A percentile compares a stretch with the other conserved stretches of the same genome.
Evolutionary conservation across 139 green algal species (phyloP).

Genomic region (Coelastrella sp.): DNA sequence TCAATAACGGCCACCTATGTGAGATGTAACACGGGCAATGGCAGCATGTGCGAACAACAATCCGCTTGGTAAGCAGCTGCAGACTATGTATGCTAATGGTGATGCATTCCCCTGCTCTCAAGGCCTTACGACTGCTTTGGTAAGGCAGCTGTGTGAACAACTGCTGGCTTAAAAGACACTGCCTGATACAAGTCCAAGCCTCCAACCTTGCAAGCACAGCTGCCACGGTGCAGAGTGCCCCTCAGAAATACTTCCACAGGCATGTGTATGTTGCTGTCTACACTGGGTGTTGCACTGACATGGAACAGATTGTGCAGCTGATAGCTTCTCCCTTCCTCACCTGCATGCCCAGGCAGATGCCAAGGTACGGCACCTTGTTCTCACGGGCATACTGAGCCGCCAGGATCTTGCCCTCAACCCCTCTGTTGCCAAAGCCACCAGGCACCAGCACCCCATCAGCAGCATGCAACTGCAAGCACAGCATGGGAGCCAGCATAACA

Average conservation of each 20-base stretch:
- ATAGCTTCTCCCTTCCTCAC: conserved; percentile 26
- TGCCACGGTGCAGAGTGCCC: too few relatives aligned
- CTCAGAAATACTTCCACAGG: too few relatives aligned
- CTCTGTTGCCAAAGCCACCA: conserved; percentile 94
- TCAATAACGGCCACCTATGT: conserved; percentile 96
- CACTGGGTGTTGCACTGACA: too few relatives aligned
- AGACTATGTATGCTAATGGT: too few relatives aligned
- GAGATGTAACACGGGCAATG: not conserved
- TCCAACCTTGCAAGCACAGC: too few relatives aligned
- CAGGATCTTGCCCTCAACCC: conserved; percentile 96
- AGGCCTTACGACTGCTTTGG: too few relatives aligned
- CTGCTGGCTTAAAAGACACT: too few relatives aligned
- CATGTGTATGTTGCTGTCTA: too few relatives aligned
- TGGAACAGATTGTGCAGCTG: not conserved
- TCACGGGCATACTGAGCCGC: conserved; percentile 90
- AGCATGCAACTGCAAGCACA: conserved; percentile 19
- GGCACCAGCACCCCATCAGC: conserved; percentile 96
- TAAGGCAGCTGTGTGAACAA: too few relatives aligned
- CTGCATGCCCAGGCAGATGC: conserved; percentile 99
- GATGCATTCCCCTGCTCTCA: too few relatives aligned
- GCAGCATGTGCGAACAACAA: not conserved
- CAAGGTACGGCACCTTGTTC: conserved; percentile 91
- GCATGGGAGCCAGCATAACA: not conserved
- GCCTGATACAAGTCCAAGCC: too few relatives aligned
- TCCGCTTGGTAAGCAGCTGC: not conserved